Evolutionary conservation across 2,329 filamentous ascomycete genomes (phyloP).

Genomic region (Fusarium staphyleae): DNA sequence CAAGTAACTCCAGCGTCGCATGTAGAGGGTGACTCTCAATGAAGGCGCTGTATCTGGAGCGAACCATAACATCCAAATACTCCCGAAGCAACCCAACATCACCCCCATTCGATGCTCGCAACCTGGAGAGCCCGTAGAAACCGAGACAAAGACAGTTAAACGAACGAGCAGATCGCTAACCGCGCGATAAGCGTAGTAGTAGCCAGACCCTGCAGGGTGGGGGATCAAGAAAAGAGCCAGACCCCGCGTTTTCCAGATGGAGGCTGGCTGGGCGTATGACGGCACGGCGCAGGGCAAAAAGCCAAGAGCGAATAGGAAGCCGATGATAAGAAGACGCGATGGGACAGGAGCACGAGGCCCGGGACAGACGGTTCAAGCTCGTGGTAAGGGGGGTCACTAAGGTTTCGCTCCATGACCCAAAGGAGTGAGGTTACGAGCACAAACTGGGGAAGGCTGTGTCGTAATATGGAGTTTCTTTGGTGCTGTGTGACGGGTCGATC

Average conservation of each 20-base stretch:
- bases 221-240: slow-evolving; percentile 14
- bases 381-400: slow-evolving; percentile 20
- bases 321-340: slow-evolving; percentile 36
- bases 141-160: slow-evolving; percentile 6
- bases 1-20: no score
- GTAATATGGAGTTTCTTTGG: slow-evolving; percentile 6
- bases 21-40: neutral
- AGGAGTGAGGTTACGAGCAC: slow-evolving; percentile 28
- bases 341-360: slow-evolving; percentile 33
- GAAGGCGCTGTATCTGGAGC: neutral
- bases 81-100: neutral
- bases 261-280: slow-evolving; percentile 28
- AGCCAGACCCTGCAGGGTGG: slow-evolving; percentile 37
- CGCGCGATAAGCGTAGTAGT: slow-evolving; percentile 5
- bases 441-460: no score
- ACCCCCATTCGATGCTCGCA: slow-evolving; percentile 3
- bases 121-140: slow-evolving; percentile 7
- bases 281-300: slow-evolving; percentile 28
- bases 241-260: slow-evolving; percentile 40
- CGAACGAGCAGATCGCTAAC: slow-evolving; percentile 18
- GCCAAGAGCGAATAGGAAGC: slow-evolving; percentile 33
- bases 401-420: slow-evolving; percentile 31
- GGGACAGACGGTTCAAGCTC: slow-evolving; percentile 6
- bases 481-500: slow-evolving; percentile 24
- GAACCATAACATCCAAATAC: neutral